Evolutionary conservation across 148 eudicot genomes (phyloP).

Genomic region (Suaeda aralocaspica): DNA sequence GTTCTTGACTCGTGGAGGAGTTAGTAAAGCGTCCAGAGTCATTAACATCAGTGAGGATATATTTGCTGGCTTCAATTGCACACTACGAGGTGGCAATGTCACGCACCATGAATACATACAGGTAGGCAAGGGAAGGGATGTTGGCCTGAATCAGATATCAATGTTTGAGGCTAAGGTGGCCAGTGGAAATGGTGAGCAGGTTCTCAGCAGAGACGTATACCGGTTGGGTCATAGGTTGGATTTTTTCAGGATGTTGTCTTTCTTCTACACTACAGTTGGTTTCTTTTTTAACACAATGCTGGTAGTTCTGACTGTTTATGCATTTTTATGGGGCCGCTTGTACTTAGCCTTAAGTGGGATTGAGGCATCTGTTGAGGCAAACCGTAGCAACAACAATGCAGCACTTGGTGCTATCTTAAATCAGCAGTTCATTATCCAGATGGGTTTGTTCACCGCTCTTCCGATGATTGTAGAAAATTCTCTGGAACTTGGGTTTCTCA

Average conservation of each 20-base stretch:
- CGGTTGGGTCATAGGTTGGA: constrained; percentile 90
- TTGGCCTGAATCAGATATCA: constrained; percentile 83
- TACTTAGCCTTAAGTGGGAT: constrained; percentile 85
- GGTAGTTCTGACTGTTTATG: constrained; percentile 79
- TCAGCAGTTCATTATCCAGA: constrained; percentile 82
- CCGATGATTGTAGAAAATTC: constrained; percentile 89
- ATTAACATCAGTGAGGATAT: constrained; percentile 94
- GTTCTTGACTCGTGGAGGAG: constrained; percentile 88
- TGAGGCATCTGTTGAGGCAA: constrained; percentile 42
- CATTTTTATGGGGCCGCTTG: constrained; percentile 85
- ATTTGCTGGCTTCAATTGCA: constrained; percentile 95
- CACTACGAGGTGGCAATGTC: constrained; percentile 83
- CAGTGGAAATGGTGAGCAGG: constrained; percentile 90
- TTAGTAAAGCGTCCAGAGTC: constrained; percentile 86
- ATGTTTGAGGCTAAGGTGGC: constrained; percentile 95
- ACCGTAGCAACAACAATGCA: constrained; percentile 43
- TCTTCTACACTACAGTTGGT: constrained; percentile 84
- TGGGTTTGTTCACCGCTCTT: constrained; percentile 81
- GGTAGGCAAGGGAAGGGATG: constrained; percentile 96
- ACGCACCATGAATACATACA: constrained; percentile 92
- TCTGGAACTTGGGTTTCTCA: constrained; percentile 81
- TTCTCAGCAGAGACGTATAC: constrained; percentile 81
- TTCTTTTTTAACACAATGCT: constrained; percentile 84
- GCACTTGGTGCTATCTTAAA: constrained; percentile 75
- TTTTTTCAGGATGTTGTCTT: constrained; percentile 85